phyloP scores from a whole-genome alignment of 805 yeast genomes.

The Candida peoriensis region DNA sequence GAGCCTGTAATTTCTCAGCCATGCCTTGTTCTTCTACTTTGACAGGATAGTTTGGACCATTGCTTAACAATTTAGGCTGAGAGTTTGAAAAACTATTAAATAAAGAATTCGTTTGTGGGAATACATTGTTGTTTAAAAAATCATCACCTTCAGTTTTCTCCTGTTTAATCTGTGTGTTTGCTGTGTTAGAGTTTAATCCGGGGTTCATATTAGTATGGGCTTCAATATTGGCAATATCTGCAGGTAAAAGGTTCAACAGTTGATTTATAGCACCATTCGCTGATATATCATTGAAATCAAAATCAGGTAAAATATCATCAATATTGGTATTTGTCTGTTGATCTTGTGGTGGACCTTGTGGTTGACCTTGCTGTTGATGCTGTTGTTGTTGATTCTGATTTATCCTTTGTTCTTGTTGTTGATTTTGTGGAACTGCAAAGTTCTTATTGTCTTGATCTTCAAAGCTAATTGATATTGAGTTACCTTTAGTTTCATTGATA shows the following conservation, averaged over 20 bases:
- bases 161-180: no score
- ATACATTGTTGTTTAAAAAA: no score
- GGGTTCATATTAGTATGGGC: conserved; percentile 1
- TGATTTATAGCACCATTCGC: conserved; percentile 17
- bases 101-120: no score
- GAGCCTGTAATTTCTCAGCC: no score
- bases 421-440: background rate
- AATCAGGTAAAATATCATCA: conserved; percentile 18
- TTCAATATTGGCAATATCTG: conserved; percentile 21
- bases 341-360: no score
- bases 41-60: no score
- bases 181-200: background rate
- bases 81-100: no score
- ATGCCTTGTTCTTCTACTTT: no score
- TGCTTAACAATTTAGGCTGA: no score
- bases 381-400: background rate
- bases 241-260: conserved; percentile 19
- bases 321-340: background rate
- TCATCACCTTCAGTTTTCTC: no score
- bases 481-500: background rate
- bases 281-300: conserved; percentile 23
- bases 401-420: no score
- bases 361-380: background rate
- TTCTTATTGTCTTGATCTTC: background rate
- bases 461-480: background rate